These are phyloP conservation scores for Aspergillus fumigatus DNA, from an alignment of 2,329 filamentous ascomycete species.

Conservation along the genomic window DNA sequence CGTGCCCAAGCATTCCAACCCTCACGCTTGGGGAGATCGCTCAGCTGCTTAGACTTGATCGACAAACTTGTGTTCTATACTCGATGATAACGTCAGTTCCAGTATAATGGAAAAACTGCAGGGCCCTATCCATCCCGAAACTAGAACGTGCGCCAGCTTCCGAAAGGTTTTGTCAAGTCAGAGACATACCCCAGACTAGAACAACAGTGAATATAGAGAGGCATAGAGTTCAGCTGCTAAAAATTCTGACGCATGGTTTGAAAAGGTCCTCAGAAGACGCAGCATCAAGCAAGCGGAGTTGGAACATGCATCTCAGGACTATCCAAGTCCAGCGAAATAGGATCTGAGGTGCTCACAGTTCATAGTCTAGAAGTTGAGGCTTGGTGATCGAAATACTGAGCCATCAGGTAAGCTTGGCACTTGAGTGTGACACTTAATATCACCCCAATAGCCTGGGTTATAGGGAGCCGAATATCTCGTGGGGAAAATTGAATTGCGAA, in stretches of 20 bases:
- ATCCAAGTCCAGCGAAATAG: no score
- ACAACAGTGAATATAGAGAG: no score
- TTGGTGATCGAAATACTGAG: neutral
- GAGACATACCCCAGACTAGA: no score
- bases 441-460: neutral
- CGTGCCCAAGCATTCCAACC: neutral
- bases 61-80: neutral
- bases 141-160: neutral
- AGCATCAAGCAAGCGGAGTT: no score
- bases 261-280: no score
- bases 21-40: neutral
- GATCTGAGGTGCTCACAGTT: neutral
- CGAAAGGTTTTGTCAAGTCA: neutral
- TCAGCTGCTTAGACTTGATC: neutral
- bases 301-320: no score
- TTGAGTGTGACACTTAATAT: neutral
- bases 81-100: neutral
- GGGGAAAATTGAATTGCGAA: neutral
- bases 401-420: neutral
- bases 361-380: neutral
- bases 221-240: no score
- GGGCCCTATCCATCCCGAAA: no score
- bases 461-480: neutral
- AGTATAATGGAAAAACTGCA: neutral
- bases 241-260: no score